These are phyloP conservation scores for Psilocybe tampanensis DNA, from an alignment of 768 basidiomycete genomes.

Conservation along the genomic window DNA sequence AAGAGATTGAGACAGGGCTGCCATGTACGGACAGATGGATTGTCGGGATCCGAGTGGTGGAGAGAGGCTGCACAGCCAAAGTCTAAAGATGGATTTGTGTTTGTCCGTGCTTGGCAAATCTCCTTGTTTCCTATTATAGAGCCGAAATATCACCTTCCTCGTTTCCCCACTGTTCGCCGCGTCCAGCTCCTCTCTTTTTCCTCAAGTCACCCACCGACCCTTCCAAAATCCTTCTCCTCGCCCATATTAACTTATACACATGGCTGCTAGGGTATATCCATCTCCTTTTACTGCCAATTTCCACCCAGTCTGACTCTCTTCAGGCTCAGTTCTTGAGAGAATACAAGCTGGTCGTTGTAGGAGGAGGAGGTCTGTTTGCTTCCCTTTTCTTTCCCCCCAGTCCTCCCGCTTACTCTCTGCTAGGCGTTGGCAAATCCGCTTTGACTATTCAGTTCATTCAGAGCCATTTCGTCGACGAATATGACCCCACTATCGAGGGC, in stretches of 20 bases:
- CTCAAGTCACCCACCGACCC: conserved; percentile 20
- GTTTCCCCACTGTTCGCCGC: conserved; percentile 17
- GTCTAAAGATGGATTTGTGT: not conserved
- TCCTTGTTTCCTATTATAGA: conserved; percentile 20
- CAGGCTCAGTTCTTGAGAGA: conserved; percentile 92
- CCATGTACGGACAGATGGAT: not conserved
- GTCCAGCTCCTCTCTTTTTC: conserved; percentile 12
- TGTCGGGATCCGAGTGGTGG: not conserved
- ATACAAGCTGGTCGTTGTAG: conserved; percentile 98
- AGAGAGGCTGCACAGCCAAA: not conserved
- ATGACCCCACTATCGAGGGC: conserved; percentile 96
- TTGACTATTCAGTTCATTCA: conserved; percentile 99
- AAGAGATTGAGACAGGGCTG: not conserved
- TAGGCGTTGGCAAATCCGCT: conserved; percentile 74
- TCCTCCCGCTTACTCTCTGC: not conserved
- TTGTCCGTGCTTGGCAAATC: conserved; percentile 24
- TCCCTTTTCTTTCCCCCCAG: conserved; percentile 1
- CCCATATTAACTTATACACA: conserved; percentile 22
- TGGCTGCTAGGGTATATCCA: conserved; percentile 41
- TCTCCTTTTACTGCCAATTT: not conserved
- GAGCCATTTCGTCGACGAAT: conserved; percentile 91
- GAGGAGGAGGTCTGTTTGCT: conserved; percentile 77
- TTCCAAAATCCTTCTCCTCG: conserved; percentile 13
- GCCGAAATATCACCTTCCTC: conserved; percentile 9
- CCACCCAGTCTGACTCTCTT: conserved; percentile 12